Percentiles rank a stretch among this genome's conserved stretches.
These are phyloP conservation scores for Paramecium pentaurelia DNA, from an alignment of 73 alveolate species.

Conservation along the genomic window DNA sequence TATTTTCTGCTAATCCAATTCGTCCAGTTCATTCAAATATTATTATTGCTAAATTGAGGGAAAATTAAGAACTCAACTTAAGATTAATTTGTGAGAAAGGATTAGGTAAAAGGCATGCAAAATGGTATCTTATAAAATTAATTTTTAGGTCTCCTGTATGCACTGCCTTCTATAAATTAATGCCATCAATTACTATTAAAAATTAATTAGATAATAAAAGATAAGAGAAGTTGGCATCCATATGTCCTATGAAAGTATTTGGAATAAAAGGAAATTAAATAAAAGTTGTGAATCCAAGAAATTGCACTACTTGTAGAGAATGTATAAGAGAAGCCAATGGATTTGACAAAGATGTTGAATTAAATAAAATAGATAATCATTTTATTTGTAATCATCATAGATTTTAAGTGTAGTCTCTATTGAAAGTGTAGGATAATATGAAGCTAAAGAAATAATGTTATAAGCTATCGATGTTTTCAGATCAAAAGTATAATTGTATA, in stretches of 20 bases:
- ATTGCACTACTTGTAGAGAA: constrained; percentile 97
- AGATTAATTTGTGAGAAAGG: constrained; percentile 93
- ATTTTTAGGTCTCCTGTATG: constrained; percentile 86
- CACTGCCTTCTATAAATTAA: constrained; percentile 92
- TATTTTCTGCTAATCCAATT: constrained; percentile 68
- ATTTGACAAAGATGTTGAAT: constrained; percentile 72
- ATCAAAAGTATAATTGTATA: constrained; percentile 61
- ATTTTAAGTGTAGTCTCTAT: constrained; percentile 65
- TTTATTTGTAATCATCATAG: constrained; percentile 50
- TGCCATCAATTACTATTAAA: constrained; percentile 79
- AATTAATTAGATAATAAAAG: constrained; percentile 75
- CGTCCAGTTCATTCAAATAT: constrained; percentile 92
- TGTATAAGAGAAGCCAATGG: constrained; percentile 90
- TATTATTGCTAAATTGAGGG: constrained; percentile 88
- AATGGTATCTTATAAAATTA: constrained; percentile 67
- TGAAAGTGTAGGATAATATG: constrained; percentile 85
- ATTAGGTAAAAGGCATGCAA: constrained; percentile 94
- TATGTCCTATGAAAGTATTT: constrained; percentile 94
- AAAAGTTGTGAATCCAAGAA: constrained; percentile 84
- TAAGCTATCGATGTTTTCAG: constrained; percentile 85
- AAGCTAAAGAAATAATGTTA: constrained; percentile 77
- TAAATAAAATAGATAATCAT: constrained; percentile 87
- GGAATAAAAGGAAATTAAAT: constrained; percentile 85
- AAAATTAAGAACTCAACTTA: constrained; percentile 94
- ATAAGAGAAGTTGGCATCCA: constrained; percentile 80